Percentiles rank a stretch among this genome's conserved stretches.
phyloP scores from a whole-genome alignment of 306 rosid genomes.

The Myrica gale region DNA sequence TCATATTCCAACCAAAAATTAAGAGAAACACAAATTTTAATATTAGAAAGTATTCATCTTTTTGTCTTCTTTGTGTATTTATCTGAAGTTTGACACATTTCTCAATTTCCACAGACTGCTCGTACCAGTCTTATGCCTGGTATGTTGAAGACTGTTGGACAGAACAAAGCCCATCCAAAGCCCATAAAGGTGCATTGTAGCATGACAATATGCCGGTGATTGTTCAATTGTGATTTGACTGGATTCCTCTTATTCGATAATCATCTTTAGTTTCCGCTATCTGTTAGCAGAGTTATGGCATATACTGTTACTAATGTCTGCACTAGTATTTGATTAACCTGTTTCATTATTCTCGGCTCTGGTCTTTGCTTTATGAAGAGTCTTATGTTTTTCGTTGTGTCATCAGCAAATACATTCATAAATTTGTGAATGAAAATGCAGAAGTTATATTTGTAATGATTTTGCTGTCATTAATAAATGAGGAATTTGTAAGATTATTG shows the following conservation, averaged over 20 bases:
- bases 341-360: neutral
- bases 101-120: slow-evolving; percentile 48
- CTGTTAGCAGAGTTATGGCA: neutral
- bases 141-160: slow-evolving; percentile 75
- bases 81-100: slow-evolving; percentile 8
- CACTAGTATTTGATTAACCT: neutral
- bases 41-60: neutral
- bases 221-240: neutral
- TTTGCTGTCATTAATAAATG: too few species aligned
- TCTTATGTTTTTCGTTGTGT: slow-evolving; percentile 1
- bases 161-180: slow-evolving; percentile 92
- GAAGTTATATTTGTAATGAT: too few species aligned
- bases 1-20: neutral
- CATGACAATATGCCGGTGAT: neutral
- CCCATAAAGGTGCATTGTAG: slow-evolving; percentile 71
- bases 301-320: neutral
- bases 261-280: neutral
- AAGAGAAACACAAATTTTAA: neutral
- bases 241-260: neutral
- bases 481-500: neutral
- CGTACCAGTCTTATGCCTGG: slow-evolving; percentile 92
- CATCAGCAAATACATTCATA: too few species aligned
- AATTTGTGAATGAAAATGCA: too few species aligned
- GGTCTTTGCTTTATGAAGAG: neutral
- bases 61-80: neutral